Base-by-base conservation (phyloP, 129 eudicot species). In the Flaveria brownii region DNA sequence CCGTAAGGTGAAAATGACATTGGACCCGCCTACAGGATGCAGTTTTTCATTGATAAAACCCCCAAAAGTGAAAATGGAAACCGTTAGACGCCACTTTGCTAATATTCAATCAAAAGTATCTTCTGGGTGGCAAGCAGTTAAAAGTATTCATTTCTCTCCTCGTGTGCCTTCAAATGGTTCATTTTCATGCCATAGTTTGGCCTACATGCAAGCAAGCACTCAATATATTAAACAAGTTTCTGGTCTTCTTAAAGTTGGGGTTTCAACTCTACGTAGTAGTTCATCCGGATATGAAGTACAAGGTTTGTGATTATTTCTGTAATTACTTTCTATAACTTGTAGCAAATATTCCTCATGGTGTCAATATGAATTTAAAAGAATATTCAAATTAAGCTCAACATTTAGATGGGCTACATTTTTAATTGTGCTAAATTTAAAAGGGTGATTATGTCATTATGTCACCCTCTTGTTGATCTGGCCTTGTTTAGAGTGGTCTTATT, bases 11-110 rank as follows among this genome's bases (percentile, higher is more conserved):
- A 91, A 89, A 85, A 78, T 88, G 88, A 82, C 87, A 2, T 67
- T 84, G 77, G 94, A 88, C 78, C 92, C 91, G 16, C 90, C 97
- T 7, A 85, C 88, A 18, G 94, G 97, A 55, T 91, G 97, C 88
- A 85, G 87, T 66, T 77, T 85, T 77, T 70, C 81, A 49, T 72
- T 89, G 14, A 30, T 91, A 17, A 91, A 71, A 75, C 75, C 84
- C 28, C 87, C 97, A 33, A 89, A 84, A 68, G 56, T 88, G 43
- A 88, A 84, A 61, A 3, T 88, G 71, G 90, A 86, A 55, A 71
- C 81, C 13, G 71, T 89, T 30, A 71, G 84, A 41, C 41, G 80
- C 63, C 88, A 80, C 57, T 67, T 88, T 45, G 72, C 88, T 47
- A 88, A 76, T 56, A 52, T 88, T 8, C 84, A 84, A 69, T 80